These are phyloP conservation scores for Phytophthora kernoviae DNA, from an alignment of 352 stramenopile genomes.

Conservation along the genomic window DNA sequence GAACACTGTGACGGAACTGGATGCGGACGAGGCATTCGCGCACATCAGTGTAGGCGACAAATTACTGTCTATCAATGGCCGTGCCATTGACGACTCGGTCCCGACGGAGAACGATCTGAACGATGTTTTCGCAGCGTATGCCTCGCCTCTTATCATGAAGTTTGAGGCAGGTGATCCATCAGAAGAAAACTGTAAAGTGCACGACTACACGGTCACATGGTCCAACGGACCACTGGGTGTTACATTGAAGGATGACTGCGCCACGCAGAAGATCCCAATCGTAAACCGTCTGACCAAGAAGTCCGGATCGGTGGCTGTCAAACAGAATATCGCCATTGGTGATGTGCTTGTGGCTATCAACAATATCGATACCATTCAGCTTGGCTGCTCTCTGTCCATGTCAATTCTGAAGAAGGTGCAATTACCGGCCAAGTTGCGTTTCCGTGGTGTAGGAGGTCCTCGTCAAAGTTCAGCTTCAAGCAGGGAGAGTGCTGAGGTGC, in stretches of 20 bases:
- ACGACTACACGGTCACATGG: slow-evolving; percentile 89
- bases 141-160: slow-evolving; percentile 85
- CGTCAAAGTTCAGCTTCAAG: slow-evolving; percentile 25
- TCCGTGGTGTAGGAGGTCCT: slow-evolving; percentile 79
- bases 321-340: slow-evolving; percentile 89
- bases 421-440: slow-evolving; percentile 80
- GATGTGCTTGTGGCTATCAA: slow-evolving; percentile 89
- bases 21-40: slow-evolving; percentile 81
- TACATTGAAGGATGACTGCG: slow-evolving; percentile 85
- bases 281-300: slow-evolving; percentile 90
- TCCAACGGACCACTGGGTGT: slow-evolving; percentile 86
- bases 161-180: slow-evolving; percentile 60
- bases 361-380: slow-evolving; percentile 90
- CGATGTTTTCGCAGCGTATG: slow-evolving; percentile 74
- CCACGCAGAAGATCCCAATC: slow-evolving; percentile 86
- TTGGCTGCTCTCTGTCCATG: slow-evolving; percentile 88
- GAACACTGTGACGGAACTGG: slow-evolving; percentile 70
- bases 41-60: slow-evolving; percentile 75
- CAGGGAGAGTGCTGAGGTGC: slow-evolving; percentile 17
- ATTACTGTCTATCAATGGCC: slow-evolving; percentile 81
- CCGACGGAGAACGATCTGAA: slow-evolving; percentile 69
- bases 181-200: slow-evolving; percentile 66
- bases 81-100: slow-evolving; percentile 62
- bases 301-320: slow-evolving; percentile 81
- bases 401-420: slow-evolving; percentile 91